Base-by-base conservation (phyloP, 768 basidiomycete genomes). In the Russula vinacea region DNA sequence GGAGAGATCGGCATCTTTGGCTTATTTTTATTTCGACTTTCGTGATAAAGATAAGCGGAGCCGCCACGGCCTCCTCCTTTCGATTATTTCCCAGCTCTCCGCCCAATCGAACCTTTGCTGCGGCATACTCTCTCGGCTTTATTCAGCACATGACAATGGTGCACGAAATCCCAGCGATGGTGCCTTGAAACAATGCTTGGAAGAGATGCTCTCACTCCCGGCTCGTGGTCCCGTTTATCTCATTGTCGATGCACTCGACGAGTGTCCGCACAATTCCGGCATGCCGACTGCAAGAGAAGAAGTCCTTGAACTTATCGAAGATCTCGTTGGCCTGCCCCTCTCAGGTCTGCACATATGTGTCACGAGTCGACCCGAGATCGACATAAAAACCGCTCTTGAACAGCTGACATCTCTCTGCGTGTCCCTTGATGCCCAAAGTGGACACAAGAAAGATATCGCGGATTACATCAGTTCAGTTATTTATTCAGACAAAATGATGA, bases 401-500 rank as follows among this genome's bases (percentile, higher is more conserved):
- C 52, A 42, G 0, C 17, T 49, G 11, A 42, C 56, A 22, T 37
- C 61, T 29, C 44, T 22, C 32, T 13, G 44, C 6, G 32, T 64
- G 1, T 59, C 57, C 0, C 58, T 64, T 9, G 50, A 64, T 5
- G 22, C 39, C 1, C 58, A 60, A 39, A 42, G 29, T 16, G 47
- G 57, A 16, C 63, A 60, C 13, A 54, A 32, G 17, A 26, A 47
- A 13, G 63, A 54, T 32, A 49, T 64, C 10, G 5, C 22, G 9
- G 16, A 49, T 16, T 64, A 64, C 2, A 10, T 64, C 42, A n/a
- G 11, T 2, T 52, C 51, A 0, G 63, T 47, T 0, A 44, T 65
- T 14, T 35, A 17, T 16, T 55, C 64, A 37, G 64, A 65, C 9
- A 4, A 5, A 2, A 49, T 17, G 6, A 61, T 62, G 59, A 29